These are phyloP conservation scores for Curvularia sp. DNA, from an alignment of 2,329 filamentous ascomycete species.

Conservation along the genomic window DNA sequence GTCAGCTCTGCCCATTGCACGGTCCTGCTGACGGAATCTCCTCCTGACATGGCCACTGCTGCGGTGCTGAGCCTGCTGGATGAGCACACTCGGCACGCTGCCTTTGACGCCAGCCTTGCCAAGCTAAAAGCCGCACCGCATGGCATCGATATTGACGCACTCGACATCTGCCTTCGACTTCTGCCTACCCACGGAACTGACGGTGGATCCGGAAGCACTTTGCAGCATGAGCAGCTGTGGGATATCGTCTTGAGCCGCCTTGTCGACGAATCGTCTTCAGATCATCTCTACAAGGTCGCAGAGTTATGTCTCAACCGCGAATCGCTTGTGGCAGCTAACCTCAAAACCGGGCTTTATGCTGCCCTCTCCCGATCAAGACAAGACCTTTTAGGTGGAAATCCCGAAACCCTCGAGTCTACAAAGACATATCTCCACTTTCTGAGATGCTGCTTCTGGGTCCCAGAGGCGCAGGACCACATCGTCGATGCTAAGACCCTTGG, in stretches of 20 bases:
- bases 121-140: constrained; percentile 24
- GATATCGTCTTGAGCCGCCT: constrained; percentile 31
- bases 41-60: constrained; percentile 24
- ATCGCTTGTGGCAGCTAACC: constrained; percentile 22
- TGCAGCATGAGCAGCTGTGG: constrained; percentile 20
- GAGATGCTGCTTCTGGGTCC: constrained; percentile 45
- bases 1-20: neutral
- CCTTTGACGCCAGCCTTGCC: constrained; percentile 34
- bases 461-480: constrained; percentile 28
- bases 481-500: constrained; percentile 25
- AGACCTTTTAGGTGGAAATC: neutral
- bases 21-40: neutral
- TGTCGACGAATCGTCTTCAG: constrained; percentile 18
- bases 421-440: constrained; percentile 37
- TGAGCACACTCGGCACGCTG: constrained; percentile 26
- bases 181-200: constrained; percentile 17
- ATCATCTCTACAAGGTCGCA: constrained; percentile 35
- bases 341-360: constrained; percentile 19
- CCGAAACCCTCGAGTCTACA: neutral
- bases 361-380: constrained; percentile 9
- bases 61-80: constrained; percentile 35
- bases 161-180: constrained; percentile 33
- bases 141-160: constrained; percentile 30
- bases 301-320: constrained; percentile 34
- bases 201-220: neutral